Evolutionary conservation across 2,329 filamentous ascomycete species (phyloP), one percentile per base, ranked within the genome.

Genomic region (Botrytis fabae): DNA sequence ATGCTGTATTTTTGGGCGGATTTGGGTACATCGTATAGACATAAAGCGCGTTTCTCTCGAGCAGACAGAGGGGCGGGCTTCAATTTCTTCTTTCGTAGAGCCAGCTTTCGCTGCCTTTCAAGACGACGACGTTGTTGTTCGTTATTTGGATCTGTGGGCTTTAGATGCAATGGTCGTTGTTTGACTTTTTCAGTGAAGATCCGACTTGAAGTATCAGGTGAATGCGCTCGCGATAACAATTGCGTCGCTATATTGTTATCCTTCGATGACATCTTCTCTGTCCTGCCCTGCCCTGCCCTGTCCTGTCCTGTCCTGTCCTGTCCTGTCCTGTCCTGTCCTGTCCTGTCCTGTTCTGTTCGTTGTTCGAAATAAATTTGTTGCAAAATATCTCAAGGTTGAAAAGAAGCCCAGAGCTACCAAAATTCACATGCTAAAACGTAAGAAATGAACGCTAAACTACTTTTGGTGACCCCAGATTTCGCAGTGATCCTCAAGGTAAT

Each of bases 141-240:
- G 78, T 89, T 88, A 69, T 73, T 66, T 51, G 70, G 60, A 59
- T 70, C 73, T 35, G 91, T 92, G 10, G 93, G 91, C 60, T 92
- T 90, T 5, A 98, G 89, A 79, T 92, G 89, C 73, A 98, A 89
- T 0, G 93, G 91, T 64, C 94, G 93, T 80, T 93, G 91, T 78
- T 93, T 90, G 81, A 97, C 89, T 82, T 94, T 94, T 76, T 97
- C 93, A 75, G 87, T 86, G 85, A 92, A 95, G 82, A 97, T 93
- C 71, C 90, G 87, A 48, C 85, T 84, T 71, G 91, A 89, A 73
- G 88, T 90, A 76, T 92, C 87, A 40, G 93, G 91, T 2, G 93
- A 91, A 83, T 97, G 94, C 16, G 93, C 94, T 78, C 93, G 91
- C 9, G 87, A 83, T 70, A 98, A 91, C 69, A 98, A 89, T 12